Percentiles rank a stretch among this genome's conserved stretches.
Conservation (phyloP, 805 yeast genomes). For the Starmerella apicola region DNA sequence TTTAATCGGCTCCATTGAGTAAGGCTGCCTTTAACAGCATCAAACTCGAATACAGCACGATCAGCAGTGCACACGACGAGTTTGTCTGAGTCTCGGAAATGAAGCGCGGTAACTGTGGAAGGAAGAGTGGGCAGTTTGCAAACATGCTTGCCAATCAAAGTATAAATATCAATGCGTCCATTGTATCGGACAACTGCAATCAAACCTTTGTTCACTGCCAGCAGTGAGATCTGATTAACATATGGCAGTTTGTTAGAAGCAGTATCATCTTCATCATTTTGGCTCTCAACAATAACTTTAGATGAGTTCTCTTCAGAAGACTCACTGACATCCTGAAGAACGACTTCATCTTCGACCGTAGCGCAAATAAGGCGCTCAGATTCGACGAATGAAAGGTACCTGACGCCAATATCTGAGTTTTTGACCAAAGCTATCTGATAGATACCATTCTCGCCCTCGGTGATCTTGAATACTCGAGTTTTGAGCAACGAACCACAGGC, state of each 20-base stretch:
- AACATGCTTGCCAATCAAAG: constrained; percentile 23
- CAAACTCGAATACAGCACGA: constrained; percentile 61
- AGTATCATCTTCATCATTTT: constrained; percentile 5
- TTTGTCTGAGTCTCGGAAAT: constrained; percentile 41
- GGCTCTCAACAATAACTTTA: constrained; percentile 9
- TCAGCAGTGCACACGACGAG: constrained; percentile 60
- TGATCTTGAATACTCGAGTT: constrained; percentile 54
- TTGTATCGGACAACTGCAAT: constrained; percentile 50
- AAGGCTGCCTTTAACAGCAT: constrained; percentile 27
- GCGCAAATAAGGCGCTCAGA: constrained; percentile 21
- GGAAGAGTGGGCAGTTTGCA: constrained; percentile 45
- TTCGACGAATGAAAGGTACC: constrained; percentile 8
- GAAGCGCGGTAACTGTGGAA: constrained; percentile 46
- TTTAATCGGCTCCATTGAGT: constrained; percentile 74
- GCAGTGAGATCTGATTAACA: constrained; percentile 38
- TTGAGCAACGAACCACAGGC: constrained; percentile 60
- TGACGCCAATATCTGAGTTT: constrained; percentile 7
- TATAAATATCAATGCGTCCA: constrained; percentile 49
- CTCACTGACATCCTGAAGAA: constrained; percentile 19
- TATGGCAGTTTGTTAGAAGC: constrained; percentile 30
- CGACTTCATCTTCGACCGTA: constrained; percentile 22
- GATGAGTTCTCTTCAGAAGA: constrained; percentile 4
- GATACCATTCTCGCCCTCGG: constrained; percentile 20
- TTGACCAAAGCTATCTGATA: constrained; percentile 32
- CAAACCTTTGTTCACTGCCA: constrained; percentile 37